These are phyloP conservation scores for Dipteronia dyeriana DNA, from an alignment of 345 rosid species.

Conservation along the genomic window DNA sequence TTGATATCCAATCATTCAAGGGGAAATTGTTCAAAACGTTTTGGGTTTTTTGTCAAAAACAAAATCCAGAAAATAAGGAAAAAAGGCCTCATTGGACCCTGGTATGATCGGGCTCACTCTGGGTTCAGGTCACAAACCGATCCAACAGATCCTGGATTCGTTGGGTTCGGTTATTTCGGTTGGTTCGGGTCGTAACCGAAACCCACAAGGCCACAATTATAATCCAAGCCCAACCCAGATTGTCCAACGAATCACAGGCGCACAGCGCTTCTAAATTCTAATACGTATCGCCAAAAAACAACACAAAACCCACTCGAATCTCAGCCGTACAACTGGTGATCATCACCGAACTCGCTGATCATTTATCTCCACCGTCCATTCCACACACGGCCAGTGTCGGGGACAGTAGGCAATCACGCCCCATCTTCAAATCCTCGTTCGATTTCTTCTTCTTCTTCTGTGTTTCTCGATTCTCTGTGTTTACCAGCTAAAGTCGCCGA, in stretches of 20 bases:
- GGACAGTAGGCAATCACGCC: neutral
- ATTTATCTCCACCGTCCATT: constrained; percentile 17
- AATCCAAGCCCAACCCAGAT: neutral
- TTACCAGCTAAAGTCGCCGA: constrained; percentile 14
- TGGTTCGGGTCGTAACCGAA: neutral
- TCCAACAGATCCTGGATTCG: too few species aligned
- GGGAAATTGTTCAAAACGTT: too few species aligned
- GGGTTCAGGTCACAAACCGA: too few species aligned
- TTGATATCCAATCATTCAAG: neutral
- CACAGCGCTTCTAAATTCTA: neutral
- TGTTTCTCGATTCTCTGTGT: constrained; percentile 13
- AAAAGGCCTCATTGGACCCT: neutral
- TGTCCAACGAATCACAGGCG: neutral
- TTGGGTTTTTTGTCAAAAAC: too few species aligned
- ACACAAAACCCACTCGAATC: constrained; percentile 1
- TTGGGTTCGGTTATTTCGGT: too few species aligned
- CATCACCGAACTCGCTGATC: neutral
- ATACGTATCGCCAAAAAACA: constrained; percentile 21
- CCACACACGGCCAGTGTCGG: neutral
- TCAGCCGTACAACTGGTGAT: constrained; percentile 11
- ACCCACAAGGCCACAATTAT: neutral
- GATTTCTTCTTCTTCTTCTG: neutral
- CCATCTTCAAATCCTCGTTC: neutral
- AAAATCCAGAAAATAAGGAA: too few species aligned
- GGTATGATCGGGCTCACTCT: too few species aligned